Evolutionary conservation across 768 basidiomycete genomes (phyloP), one percentile per base, ranked within the genome.

Genomic region (Cystobasidium ongulense): DNA sequence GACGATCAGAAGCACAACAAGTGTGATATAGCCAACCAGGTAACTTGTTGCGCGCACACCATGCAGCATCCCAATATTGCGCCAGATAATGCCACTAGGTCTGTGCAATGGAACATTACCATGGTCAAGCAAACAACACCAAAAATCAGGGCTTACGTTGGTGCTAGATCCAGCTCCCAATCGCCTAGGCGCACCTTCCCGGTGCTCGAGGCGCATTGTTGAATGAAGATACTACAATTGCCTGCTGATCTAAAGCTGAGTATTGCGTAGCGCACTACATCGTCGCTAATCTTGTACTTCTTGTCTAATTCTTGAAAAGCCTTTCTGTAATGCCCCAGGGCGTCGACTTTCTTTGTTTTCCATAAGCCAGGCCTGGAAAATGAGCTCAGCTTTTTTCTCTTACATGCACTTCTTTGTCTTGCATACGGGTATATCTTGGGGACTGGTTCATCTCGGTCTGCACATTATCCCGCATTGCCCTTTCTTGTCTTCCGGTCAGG

Each of bases 11-110:
- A 71, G 33, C 10, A 71, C 18, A n/a, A 38, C 3, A 8, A 71
- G 68, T 4, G 54, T 21, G 1, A 36, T n/a, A 25, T 71, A 71
- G 5, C 68, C 68, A 2, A 35, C 53, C 23, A 71, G 31, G 54
- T 71, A 36, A 27, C 54, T 71, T 23, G 53, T 59, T 13, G 54
- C 31, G 21, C 68, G 52, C 11, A 71, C 25, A 13, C 54, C 50
- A 10, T 23, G 7, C 46, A 27, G 25, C 53, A 54, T 10, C 15
- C 54, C 25, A 52, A 71, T 61, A 25, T 71, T 71, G 36, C 27
- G 53, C 68, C 68, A 71, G n/a, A 71, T 71, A 25, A 71, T 71
- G 2, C 68, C 68, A 23, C 35, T 54, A 13, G 68, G 43, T 27
- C 65, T 67, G 64, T 4, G 8, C 7, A 39, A 39, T 7, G 17